phyloP scores from a whole-genome alignment of 1,139 yeast species.

The Yarrowia galli region DNA sequence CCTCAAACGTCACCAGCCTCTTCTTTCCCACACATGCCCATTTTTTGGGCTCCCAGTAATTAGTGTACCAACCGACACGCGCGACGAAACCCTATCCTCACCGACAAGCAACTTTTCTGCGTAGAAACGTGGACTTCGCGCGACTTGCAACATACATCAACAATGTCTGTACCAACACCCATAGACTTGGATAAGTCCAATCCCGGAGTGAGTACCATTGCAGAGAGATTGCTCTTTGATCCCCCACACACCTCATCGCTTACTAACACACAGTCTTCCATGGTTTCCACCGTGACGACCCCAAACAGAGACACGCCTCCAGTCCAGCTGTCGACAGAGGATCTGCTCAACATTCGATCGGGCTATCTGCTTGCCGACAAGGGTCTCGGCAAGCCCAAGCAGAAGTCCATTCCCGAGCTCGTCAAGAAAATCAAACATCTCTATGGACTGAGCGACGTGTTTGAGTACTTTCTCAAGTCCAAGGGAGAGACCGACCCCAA shows the following conservation, averaged over 20 bases:
- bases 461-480: constrained; percentile 85
- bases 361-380: constrained; percentile 32
- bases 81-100: constrained; percentile 37
- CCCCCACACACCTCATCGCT: not conserved
- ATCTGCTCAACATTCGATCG: constrained; percentile 34
- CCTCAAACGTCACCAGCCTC: constrained; percentile 7
- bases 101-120: constrained; percentile 35
- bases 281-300: constrained; percentile 38
- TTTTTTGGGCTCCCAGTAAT: not conserved
- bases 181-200: constrained; percentile 38
- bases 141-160: constrained; percentile 34
- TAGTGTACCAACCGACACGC: constrained; percentile 14
- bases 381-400: constrained; percentile 36
- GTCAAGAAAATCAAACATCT: constrained; percentile 81
- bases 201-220: constrained; percentile 31
- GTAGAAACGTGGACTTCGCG: constrained; percentile 35
- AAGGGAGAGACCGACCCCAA: constrained; percentile 77
- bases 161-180: constrained; percentile 36
- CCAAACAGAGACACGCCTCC: constrained; percentile 37
- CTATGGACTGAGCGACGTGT: constrained; percentile 81
- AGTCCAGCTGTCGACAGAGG: constrained; percentile 38
- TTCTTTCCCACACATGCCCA: not conserved
- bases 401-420: constrained; percentile 58
- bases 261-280: constrained; percentile 35
- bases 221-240: not conserved